Conservation (phyloP, 768 basidiomycete genomes). For the Tricholoma terreum region DNA sequence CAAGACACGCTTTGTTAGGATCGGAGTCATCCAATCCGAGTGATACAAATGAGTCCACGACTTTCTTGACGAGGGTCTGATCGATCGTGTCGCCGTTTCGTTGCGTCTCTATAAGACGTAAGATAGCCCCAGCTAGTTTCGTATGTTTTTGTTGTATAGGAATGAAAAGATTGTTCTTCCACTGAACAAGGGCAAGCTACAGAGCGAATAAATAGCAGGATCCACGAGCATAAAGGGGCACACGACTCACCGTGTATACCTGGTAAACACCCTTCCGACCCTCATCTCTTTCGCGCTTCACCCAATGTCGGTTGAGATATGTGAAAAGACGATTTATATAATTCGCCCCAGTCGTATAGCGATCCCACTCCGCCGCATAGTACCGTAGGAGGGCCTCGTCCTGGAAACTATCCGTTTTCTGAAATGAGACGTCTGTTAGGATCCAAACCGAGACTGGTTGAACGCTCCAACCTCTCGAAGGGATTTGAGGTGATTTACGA, state of each 20-base stretch:
- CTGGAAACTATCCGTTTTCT: slow-evolving; percentile 78
- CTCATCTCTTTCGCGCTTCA: slow-evolving; percentile 96
- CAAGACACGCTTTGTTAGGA: slow-evolving; percentile 88
- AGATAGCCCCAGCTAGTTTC: slow-evolving; percentile 83
- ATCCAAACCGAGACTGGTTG: background rate
- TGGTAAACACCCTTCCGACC: slow-evolving; percentile 93
- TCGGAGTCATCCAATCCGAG: slow-evolving; percentile 92
- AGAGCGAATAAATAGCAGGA: background rate
- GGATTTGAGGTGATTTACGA: slow-evolving; percentile 76
- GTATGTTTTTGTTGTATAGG: slow-evolving; percentile 79
- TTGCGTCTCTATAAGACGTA: slow-evolving; percentile 89
- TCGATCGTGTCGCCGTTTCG: slow-evolving; percentile 94
- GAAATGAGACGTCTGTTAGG: slow-evolving; percentile 13
- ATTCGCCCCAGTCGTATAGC: slow-evolving; percentile 95
- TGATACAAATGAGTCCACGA: slow-evolving; percentile 93
- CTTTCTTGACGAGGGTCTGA: slow-evolving; percentile 88
- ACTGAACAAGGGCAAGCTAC: slow-evolving; percentile 92
- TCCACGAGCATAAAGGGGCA: background rate
- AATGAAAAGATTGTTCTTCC: slow-evolving; percentile 89
- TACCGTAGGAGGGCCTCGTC: slow-evolving; percentile 88
- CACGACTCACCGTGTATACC: slow-evolving; percentile 81
- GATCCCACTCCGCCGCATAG: slow-evolving; percentile 91
- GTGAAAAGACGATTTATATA: slow-evolving; percentile 98
- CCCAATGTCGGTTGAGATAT: slow-evolving; percentile 99
- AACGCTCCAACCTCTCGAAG: slow-evolving; percentile 41